Percentiles rank a stretch among this genome's conserved stretches.
Evolutionary conservation across 805 yeast genomes (phyloP).

Genomic region (Kazachstania bromeliacearum): DNA sequence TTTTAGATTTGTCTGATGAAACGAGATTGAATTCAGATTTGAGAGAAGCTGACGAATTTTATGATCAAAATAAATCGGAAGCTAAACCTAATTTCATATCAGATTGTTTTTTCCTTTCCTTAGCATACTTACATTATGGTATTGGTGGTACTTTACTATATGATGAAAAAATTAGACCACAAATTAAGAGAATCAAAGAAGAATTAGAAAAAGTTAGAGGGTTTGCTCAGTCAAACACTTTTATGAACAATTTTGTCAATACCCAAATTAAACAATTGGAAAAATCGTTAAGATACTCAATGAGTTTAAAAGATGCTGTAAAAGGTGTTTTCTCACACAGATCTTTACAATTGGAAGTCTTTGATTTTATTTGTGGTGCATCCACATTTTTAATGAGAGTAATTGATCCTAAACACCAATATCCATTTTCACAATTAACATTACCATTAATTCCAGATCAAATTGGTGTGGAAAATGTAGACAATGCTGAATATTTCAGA

Average conservation of each 20-base stretch:
- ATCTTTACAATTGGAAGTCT: slow-evolving; percentile 51
- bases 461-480: slow-evolving; percentile 55
- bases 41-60: slow-evolving; percentile 55
- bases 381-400: slow-evolving; percentile 60
- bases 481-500: slow-evolving; percentile 64
- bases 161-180: slow-evolving; percentile 46
- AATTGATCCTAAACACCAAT: slow-evolving; percentile 61
- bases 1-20: slow-evolving; percentile 67
- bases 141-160: slow-evolving; percentile 64
- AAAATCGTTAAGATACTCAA: slow-evolving; percentile 31
- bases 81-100: slow-evolving; percentile 67
- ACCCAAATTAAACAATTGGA: slow-evolving; percentile 45
- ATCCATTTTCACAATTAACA: slow-evolving; percentile 42
- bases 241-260: slow-evolving; percentile 8
- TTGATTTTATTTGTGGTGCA: slow-evolving; percentile 71
- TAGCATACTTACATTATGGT: slow-evolving; percentile 80
- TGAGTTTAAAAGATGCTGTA: slow-evolving; percentile 46
- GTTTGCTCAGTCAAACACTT: slow-evolving; percentile 6
- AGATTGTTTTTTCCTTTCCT: slow-evolving; percentile 73
- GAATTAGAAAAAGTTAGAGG: slow-evolving; percentile 30
- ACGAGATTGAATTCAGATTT: slow-evolving; percentile 73
- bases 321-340: slow-evolving; percentile 53
- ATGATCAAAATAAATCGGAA: slow-evolving; percentile 32
- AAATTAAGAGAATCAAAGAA: slow-evolving; percentile 38
- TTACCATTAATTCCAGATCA: slow-evolving; percentile 56